phyloP scores from a whole-genome alignment of 2,329 filamentous ascomycete species.

The Bipolaris cookei region DNA sequence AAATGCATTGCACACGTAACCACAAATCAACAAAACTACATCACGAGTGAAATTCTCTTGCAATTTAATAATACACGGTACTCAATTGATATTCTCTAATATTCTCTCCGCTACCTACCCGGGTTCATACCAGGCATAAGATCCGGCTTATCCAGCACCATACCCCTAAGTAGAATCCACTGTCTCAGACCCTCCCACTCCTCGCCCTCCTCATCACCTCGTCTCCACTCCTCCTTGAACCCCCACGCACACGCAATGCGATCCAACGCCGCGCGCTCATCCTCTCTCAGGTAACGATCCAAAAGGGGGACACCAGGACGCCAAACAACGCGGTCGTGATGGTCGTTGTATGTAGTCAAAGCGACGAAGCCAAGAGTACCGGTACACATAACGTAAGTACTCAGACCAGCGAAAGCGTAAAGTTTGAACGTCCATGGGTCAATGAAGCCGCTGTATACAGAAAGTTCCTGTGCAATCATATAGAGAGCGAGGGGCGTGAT shows the following conservation, averaged over 20 bases:
- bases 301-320: conserved; percentile 78
- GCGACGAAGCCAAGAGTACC: conserved; percentile 83
- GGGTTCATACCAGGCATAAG: conserved; percentile 89
- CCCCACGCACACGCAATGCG: conserved; percentile 88
- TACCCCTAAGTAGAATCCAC: conserved; percentile 80
- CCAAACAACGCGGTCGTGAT: conserved; percentile 95
- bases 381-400: conserved; percentile 83
- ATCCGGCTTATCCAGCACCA: conserved; percentile 88
- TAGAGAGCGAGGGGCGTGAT: conserved; percentile 72
- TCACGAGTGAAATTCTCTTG: too few species aligned
- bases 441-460: conserved; percentile 75
- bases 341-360: conserved; percentile 86
- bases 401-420: conserved; percentile 78
- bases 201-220: conserved; percentile 87
- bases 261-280: conserved; percentile 87
- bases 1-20: too few species aligned
- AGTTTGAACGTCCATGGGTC: conserved; percentile 75
- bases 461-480: conserved; percentile 70
- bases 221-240: conserved; percentile 78
- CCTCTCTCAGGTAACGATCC: conserved; percentile 85
- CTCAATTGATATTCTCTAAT: conserved; percentile 1
- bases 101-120: conserved; percentile 4
- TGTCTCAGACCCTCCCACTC: conserved; percentile 89
- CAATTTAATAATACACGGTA: not conserved
- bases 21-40: too few species aligned